phyloP scores from a whole-genome alignment of 129 eudicot species.

The Helianthus annuus region DNA sequence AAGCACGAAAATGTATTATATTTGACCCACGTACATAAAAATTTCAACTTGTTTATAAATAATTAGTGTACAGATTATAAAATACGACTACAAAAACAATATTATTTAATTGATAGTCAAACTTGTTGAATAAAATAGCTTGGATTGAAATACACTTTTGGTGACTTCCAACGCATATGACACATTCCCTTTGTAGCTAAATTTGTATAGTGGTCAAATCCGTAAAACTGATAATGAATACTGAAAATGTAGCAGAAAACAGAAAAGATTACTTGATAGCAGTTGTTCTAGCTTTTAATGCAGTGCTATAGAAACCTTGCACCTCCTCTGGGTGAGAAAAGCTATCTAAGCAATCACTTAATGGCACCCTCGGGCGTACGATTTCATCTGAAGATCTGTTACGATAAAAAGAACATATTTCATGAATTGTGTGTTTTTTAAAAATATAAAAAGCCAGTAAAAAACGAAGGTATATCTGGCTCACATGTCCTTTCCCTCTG shows the following conservation, averaged over 20 bases:
- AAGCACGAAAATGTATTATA: no score
- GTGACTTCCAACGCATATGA: not conserved
- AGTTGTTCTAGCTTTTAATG: constrained; percentile 71
- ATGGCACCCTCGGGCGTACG: constrained; percentile 89
- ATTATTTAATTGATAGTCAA: not conserved
- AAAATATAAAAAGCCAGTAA: not conserved
- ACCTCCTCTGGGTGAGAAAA: constrained; percentile 88
- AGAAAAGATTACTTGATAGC: constrained; percentile 70
- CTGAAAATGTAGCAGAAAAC: not conserved
- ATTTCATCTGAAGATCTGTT: constrained; percentile 71
- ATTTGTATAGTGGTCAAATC: not conserved
- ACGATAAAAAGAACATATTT: not conserved
- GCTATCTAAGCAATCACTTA: constrained; percentile 73
- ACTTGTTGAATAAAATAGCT: not conserved
- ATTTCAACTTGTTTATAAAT: not conserved
- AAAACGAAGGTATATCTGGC: constrained; percentile 25
- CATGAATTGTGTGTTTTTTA: not conserved
- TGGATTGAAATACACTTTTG: not conserved
- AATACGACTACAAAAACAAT: not conserved
- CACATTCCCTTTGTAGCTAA: not conserved
- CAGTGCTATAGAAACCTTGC: constrained; percentile 83
- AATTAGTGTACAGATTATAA: not conserved
- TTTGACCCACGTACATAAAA: no score
- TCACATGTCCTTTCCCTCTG: constrained; percentile 71
- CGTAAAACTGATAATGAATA: not conserved